A percentile compares a stretch with the other conserved stretches of the same genome.
Evolutionary conservation across 768 basidiomycete genomes (phyloP).

Genomic region (Strobilomyces confusus): DNA sequence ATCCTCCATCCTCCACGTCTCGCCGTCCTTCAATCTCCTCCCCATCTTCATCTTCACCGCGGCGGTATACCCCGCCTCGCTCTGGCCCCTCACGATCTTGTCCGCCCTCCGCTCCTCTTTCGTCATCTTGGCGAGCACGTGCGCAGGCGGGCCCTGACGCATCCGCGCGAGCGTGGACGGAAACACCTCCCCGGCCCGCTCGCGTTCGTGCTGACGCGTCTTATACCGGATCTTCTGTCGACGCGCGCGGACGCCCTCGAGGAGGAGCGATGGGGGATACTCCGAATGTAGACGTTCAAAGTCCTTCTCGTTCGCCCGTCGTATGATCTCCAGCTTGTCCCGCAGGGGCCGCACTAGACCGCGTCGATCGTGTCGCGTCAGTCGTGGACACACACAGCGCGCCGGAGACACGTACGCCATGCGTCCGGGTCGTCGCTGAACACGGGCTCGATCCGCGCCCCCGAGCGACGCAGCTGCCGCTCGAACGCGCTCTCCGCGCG

Average conservation of each 20-base stretch:
- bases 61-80: slow-evolving; percentile 73
- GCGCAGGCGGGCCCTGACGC: slow-evolving; percentile 60
- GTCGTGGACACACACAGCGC: neutral
- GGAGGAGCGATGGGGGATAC: slow-evolving; percentile 47
- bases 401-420: slow-evolving; percentile 20
- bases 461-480: slow-evolving; percentile 14
- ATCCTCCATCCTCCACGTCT: slow-evolving; percentile 33
- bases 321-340: slow-evolving; percentile 30
- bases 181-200: slow-evolving; percentile 61
- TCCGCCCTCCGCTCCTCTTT: slow-evolving; percentile 46
- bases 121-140: slow-evolving; percentile 51
- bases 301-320: slow-evolving; percentile 37
- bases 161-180: slow-evolving; percentile 43
- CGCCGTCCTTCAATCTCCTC: slow-evolving; percentile 39
- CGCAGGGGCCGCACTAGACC: slow-evolving; percentile 37
- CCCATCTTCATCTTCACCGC: slow-evolving; percentile 55
- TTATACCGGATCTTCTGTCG: slow-evolving; percentile 60
- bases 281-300: slow-evolving; percentile 38
- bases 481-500: slow-evolving; percentile 40
- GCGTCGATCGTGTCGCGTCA: neutral
- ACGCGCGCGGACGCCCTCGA: slow-evolving; percentile 51
- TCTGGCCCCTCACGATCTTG: slow-evolving; percentile 44
- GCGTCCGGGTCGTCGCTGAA: slow-evolving; percentile 16
- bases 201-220: slow-evolving; percentile 55
- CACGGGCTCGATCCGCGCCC: slow-evolving; percentile 26